phyloP scores from a whole-genome alignment of 192 early-diverging fungal species.

The Lunasporangiospora selenospora region DNA sequence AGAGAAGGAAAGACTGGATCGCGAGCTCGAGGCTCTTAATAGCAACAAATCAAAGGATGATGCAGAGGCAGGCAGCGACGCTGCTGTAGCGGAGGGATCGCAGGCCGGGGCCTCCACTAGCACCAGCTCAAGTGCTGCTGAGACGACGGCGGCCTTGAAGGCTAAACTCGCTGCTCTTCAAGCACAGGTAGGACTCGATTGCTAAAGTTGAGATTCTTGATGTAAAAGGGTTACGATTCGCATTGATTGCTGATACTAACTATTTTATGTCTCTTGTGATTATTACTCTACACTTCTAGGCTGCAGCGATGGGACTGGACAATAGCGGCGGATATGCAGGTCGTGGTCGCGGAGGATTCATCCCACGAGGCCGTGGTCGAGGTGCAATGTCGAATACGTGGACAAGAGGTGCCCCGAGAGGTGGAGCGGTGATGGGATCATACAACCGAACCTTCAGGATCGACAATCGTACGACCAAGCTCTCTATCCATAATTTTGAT shows the following conservation, averaged over 20 bases:
- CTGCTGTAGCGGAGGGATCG: conserved; percentile 2
- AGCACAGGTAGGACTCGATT: conserved; percentile 55
- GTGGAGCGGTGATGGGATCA: conserved; percentile 50
- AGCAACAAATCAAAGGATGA: background rate
- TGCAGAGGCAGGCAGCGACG: background rate
- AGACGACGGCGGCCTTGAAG: conserved; percentile 53
- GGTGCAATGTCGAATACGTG: conserved; percentile 52
- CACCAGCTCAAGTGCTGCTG: conserved; percentile 17
- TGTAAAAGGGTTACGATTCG: background rate
- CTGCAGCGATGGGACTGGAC: conserved; percentile 37
- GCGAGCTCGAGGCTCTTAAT: conserved; percentile 57
- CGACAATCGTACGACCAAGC: conserved; percentile 76
- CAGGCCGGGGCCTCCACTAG: conserved; percentile 13
- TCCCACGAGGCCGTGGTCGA: conserved; percentile 55
- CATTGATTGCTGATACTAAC: background rate
- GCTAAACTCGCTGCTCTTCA: conserved; percentile 67
- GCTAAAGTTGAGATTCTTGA: background rate
- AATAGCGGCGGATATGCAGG: conserved; percentile 43
- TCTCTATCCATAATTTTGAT: conserved; percentile 65
- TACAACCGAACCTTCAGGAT: conserved; percentile 53
- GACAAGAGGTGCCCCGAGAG: conserved; percentile 47
- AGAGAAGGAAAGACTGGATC: conserved; percentile 55
- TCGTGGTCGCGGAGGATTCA: conserved; percentile 25
- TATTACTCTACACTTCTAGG: conserved; percentile 29
- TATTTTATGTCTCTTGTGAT: background rate